phyloP scores from a whole-genome alignment of 1,284 basidiomycete species.

The Rhodofomes roseus region DNA sequence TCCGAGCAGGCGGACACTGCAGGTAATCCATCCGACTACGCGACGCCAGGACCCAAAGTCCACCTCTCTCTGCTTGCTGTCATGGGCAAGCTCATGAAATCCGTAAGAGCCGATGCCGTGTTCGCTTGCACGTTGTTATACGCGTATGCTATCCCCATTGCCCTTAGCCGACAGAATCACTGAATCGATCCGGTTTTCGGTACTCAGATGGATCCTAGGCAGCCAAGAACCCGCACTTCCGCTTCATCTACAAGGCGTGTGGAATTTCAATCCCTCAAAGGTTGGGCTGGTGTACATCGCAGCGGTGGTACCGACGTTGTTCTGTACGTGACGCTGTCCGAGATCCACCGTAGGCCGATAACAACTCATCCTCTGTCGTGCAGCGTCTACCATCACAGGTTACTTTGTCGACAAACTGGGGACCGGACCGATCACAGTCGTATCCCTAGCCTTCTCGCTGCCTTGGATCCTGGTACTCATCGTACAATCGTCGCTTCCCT shows the following conservation, averaged over 20 bases:
- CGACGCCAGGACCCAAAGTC: not conserved
- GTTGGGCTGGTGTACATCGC: slow-evolving; percentile 74
- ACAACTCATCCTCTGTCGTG: no score
- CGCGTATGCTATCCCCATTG: slow-evolving; percentile 41
- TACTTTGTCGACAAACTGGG: slow-evolving; percentile 61
- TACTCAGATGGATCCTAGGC: slow-evolving; percentile 46
- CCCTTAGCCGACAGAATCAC: not conserved
- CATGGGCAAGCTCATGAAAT: slow-evolving; percentile 43
- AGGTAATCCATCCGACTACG: not conserved
- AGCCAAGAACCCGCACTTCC: slow-evolving; percentile 65
- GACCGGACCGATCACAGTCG: slow-evolving; percentile 49
- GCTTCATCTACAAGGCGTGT: slow-evolving; percentile 57
- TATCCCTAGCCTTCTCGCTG: slow-evolving; percentile 48
- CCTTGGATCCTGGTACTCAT: slow-evolving; percentile 68
- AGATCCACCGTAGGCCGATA: no score
- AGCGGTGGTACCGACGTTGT: slow-evolving; percentile 61
- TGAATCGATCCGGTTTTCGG: not conserved
- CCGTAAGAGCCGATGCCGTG: slow-evolving; percentile 53
- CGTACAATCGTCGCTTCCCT: slow-evolving; percentile 45
- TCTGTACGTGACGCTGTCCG: slow-evolving; percentile 41
- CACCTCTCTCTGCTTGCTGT: slow-evolving; percentile 18
- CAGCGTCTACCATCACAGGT: slow-evolving; percentile 62
- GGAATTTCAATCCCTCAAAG: slow-evolving; percentile 54
- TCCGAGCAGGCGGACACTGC: not conserved
- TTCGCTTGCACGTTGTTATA: slow-evolving; percentile 54